Conservation (phyloP, 306 rosid genomes). For the Oxytropis ochrocephala region DNA sequence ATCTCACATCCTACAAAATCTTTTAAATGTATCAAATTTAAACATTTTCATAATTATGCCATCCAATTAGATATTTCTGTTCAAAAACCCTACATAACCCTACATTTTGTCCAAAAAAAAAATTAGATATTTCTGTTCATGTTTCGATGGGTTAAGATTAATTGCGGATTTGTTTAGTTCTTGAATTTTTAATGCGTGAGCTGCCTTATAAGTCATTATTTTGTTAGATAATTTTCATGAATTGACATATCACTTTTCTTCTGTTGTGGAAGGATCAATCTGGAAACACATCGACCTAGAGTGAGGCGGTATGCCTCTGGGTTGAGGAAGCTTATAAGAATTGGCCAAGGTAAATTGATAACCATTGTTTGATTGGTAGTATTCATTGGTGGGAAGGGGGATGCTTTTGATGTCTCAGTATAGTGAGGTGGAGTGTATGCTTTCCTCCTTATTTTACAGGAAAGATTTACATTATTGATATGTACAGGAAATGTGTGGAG, state of each 20-base stretch:
- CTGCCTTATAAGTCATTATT: background rate
- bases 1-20: background rate
- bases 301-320: conserved; percentile 82
- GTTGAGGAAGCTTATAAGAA: conserved; percentile 62
- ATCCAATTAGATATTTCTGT: background rate
- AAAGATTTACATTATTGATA: background rate
- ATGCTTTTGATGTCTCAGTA: background rate
- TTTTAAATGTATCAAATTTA: background rate
- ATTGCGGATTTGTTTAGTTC: background rate
- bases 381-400: background rate
- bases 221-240: conserved; percentile 1
- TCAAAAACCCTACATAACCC: no score
- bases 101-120: no score
- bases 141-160: background rate
- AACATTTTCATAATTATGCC: background rate
- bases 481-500: background rate
- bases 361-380: background rate
- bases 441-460: background rate
- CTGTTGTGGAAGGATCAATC: conserved; percentile 63
- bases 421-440: background rate
- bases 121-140: background rate
- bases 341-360: conserved; percentile 75
- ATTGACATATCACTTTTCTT: conserved; percentile 5
- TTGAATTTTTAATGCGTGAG: background rate
- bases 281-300: conserved; percentile 64